These are phyloP conservation scores for Pseudomonodictys pantanalensis DNA, from an alignment of 495 filamentous ascomycete species.

Conservation along the genomic window DNA sequence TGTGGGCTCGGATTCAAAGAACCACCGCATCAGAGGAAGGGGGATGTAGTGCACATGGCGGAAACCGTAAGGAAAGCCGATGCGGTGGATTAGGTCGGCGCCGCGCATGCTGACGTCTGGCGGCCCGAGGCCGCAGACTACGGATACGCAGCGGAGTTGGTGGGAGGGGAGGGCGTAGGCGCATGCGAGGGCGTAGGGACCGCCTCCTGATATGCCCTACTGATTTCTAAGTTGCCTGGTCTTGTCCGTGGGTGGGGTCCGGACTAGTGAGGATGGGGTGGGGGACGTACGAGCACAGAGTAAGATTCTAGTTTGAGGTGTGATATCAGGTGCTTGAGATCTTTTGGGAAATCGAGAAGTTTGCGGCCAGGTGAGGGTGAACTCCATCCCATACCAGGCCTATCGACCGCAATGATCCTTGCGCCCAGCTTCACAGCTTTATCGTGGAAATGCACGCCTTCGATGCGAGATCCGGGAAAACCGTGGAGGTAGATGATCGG, in stretches of 20 bases:
- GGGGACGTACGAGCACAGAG: constrained; percentile 17
- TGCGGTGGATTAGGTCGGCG: constrained; percentile 19
- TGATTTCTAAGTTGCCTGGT: constrained; percentile 11
- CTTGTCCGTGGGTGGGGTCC: no score
- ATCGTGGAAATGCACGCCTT: constrained; percentile 11
- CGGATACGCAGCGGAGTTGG: constrained; percentile 25
- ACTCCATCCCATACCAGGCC: constrained; percentile 19
- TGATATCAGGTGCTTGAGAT: constrained; percentile 12
- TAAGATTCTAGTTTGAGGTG: constrained; percentile 18
- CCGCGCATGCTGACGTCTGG: constrained; percentile 34
- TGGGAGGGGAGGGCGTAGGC: constrained; percentile 11
- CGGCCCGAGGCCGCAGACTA: constrained; percentile 37
- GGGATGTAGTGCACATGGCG: constrained; percentile 30
- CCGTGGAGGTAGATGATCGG: constrained; percentile 20
- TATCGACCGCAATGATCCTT: constrained; percentile 10
- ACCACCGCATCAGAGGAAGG: constrained; percentile 19
- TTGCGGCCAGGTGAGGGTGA: constrained; percentile 8
- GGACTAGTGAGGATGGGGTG: neutral
- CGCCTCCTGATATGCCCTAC: constrained; percentile 26
- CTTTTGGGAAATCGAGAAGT: constrained; percentile 18
- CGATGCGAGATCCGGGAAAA: constrained; percentile 19
- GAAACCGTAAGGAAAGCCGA: constrained; percentile 29
- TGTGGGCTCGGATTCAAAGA: constrained; percentile 9
- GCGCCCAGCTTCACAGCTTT: constrained; percentile 5
- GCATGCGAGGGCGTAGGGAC: constrained; percentile 31